A percentile compares a stretch with the other conserved stretches of the same genome.
These are phyloP conservation scores for Hibiscus trionum DNA, from an alignment of 345 rosid species.

Conservation along the genomic window DNA sequence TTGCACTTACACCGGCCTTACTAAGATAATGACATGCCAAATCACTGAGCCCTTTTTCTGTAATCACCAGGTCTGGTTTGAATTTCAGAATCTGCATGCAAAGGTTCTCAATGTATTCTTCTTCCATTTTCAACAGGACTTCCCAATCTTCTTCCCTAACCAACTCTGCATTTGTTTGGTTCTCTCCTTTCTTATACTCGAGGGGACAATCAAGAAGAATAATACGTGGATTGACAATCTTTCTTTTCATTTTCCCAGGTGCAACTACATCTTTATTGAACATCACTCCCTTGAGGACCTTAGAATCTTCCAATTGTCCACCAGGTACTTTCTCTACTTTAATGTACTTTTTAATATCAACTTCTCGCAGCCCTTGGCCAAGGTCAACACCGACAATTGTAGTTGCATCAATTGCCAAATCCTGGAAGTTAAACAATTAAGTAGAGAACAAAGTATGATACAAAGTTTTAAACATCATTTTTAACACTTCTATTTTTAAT, in stretches of 20 bases:
- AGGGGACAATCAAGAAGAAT: constrained; percentile 88
- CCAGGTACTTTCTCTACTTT: constrained; percentile 98
- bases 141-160: constrained; percentile 91
- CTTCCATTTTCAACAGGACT: constrained; percentile 78
- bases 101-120: constrained; percentile 78
- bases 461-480: background rate
- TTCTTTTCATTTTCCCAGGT: constrained; percentile 96
- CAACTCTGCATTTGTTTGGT: constrained; percentile 93
- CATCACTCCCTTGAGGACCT: constrained; percentile 93
- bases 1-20: constrained; percentile 93
- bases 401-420: constrained; percentile 93
- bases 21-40: constrained; percentile 88
- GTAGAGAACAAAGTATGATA: background rate
- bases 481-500: background rate
- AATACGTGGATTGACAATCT: constrained; percentile 73
- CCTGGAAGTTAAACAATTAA: constrained; percentile 37
- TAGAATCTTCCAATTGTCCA: constrained; percentile 85
- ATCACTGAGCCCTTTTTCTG: constrained; percentile 95
- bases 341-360: constrained; percentile 87
- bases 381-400: constrained; percentile 77
- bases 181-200: constrained; percentile 98
- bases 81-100: constrained; percentile 80
- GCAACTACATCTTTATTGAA: constrained; percentile 85
- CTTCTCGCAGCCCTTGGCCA: constrained; percentile 92
- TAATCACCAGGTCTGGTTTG: constrained; percentile 82